These are phyloP conservation scores for Penicillium corylophilum DNA, from an alignment of 2,329 filamentous ascomycete species.

Conservation along the genomic window DNA sequence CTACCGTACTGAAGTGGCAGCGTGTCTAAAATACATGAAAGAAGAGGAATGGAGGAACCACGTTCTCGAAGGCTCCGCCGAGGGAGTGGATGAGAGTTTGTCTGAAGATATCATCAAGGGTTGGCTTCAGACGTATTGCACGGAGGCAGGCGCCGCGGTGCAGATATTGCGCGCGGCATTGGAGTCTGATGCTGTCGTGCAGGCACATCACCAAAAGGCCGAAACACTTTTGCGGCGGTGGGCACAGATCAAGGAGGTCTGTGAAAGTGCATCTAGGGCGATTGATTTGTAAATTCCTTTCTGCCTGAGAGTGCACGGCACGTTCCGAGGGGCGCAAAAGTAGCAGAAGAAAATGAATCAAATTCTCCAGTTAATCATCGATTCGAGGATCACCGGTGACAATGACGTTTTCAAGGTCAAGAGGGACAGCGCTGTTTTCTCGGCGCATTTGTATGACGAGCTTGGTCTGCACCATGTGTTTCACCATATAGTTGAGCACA, in stretches of 20 bases:
- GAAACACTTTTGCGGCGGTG: slow-evolving; percentile 36
- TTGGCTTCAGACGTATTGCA: slow-evolving; percentile 37
- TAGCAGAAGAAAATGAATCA: not conserved
- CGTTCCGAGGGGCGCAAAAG: not conserved
- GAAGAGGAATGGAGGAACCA: slow-evolving; percentile 41
- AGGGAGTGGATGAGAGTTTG: slow-evolving; percentile 30
- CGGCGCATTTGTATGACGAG: slow-evolving; percentile 44
- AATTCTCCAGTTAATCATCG: not conserved
- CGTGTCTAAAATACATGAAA: slow-evolving; percentile 41
- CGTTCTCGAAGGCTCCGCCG: slow-evolving; percentile 36
- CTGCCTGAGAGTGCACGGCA: not conserved
- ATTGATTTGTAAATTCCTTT: slow-evolving; percentile 16
- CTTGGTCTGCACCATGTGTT: slow-evolving; percentile 72
- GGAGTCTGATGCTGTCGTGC: slow-evolving; percentile 13
- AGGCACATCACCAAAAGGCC: slow-evolving; percentile 23
- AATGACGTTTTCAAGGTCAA: slow-evolving; percentile 20
- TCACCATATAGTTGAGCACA: slow-evolving; percentile 69
- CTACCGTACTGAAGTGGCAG: slow-evolving; percentile 45
- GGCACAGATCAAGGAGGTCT: slow-evolving; percentile 40
- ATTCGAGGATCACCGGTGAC: slow-evolving; percentile 2
- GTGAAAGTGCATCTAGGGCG: slow-evolving; percentile 26
- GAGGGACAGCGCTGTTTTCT: slow-evolving; percentile 34
- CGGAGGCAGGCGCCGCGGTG: slow-evolving; percentile 35
- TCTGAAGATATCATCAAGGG: slow-evolving; percentile 33
- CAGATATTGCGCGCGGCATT: slow-evolving; percentile 21